Base-by-base conservation (phyloP, 2,329 filamentous ascomycete species). In the Aspergillus candidus region DNA sequence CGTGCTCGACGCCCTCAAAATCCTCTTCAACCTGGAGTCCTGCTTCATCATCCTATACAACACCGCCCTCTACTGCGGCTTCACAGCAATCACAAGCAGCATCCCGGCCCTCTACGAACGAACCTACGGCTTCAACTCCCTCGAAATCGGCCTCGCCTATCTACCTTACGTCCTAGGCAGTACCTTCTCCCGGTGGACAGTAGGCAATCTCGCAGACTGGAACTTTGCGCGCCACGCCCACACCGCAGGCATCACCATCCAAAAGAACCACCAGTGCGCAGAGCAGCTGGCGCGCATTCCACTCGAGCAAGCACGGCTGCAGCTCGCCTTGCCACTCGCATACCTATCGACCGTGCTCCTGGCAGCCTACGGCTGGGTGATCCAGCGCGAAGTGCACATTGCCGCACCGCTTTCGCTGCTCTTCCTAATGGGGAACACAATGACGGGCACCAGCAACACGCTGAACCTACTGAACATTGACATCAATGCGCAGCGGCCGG, bases 71-170 rank as follows among this genome's bases (percentile, higher is more conserved):
- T 38, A 42, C 61, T 34, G 52, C 60, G 35, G 69, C 60, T 52
- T 63, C 59, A 12, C 59, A 54, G 33, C 66, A 60, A 58, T 70
- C 65, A 58, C 62, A 1, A 59, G 22, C 22, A 27, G 22, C 61
- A 27, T 56, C 57, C 15, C 50, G 67, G 5, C 63, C 68, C 1
- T 65, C 63, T 37, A 55, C 65, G 7, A 61, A 66, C 39, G 42
- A 54, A 18, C 33, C 22, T 69, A 68, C 45, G 44, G 50, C 17
- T 65, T 66, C 11, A 52, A 45, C 12, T 27, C 48, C 4, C 35
- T 53, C 18, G 38, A 52, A 35, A 32, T 55, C 14, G 54, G 53
- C n/a, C 44, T 58, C 5, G 53, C 48, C 13, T 56, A 52, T 22
- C 37, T 62, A 22, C 55, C 59, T 1, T 56, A 53, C 41, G 54